Evolutionary conservation across 306 rosid genomes (phyloP), one percentile per base, ranked within the genome.

Genomic region (Echinosophora koreensis): DNA sequence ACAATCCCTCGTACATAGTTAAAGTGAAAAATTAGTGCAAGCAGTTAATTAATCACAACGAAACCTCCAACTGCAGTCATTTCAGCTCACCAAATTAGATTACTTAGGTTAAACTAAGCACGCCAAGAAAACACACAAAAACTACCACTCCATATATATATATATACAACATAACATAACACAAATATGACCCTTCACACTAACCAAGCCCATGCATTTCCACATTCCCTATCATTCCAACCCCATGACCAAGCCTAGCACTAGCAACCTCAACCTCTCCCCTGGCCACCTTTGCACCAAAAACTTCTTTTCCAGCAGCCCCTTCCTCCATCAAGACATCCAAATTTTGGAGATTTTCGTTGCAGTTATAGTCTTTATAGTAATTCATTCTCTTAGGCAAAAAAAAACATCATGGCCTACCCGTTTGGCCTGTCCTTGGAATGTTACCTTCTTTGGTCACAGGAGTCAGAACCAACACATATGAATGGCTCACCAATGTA

Each of bases 31-130:
- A 12, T 8, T 5, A 2, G 9, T 61, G 17, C 34, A 18, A 42
- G 10, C 7, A 44, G 11, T 35, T 22, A 22, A 42, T 38, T 32
- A 17, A n/a, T 54, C 64, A 71, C 60, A n/a, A 38, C 37, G 18
- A 32, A 47, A 42, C 38, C 51, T 30, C 32, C 67, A 55, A n/a
- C 18, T n/a, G 44, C 60, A 66, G n/a, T 63, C 54, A 51, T 84
- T 87, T 93, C 90, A 80, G 97, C 82, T 90, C 90, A 93, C 98
- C 98, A 90, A 93, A 88, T 87, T 69, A 47, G 88, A 82, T 87
- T 3, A 59, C 22, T 66, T 61, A 68, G 12, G 1, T 41, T 61
- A 74, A 77, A 89, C n/a, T 86, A 87, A 64, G 71, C 95, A 88
- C 91, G 86, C 86, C 90, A 88, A 89, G 91, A 71, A 87, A 44